phyloP scores from a whole-genome alignment of 1,139 yeast genomes.

The Saccharomyces hybrid region DNA sequence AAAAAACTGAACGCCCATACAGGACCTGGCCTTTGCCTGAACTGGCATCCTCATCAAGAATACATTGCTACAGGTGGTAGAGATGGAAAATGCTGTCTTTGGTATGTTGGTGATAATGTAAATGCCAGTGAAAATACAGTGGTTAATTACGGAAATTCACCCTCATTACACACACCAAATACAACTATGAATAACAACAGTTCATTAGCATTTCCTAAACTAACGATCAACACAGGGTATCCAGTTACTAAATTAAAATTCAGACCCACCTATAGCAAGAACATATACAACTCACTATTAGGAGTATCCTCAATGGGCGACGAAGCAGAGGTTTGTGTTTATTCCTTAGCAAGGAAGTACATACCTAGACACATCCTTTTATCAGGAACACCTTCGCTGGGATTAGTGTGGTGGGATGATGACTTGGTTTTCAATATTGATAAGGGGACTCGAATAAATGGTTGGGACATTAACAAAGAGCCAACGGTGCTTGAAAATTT shows the following conservation, averaged over 20 bases:
- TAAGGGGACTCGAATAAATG: constrained; percentile 27
- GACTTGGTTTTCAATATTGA: constrained; percentile 28
- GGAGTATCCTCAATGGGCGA: constrained; percentile 75
- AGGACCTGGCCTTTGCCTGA: constrained; percentile 81
- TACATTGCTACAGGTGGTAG: constrained; percentile 89
- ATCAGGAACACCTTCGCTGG: constrained; percentile 27
- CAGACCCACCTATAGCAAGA: constrained; percentile 37
- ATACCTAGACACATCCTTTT: constrained; percentile 56
- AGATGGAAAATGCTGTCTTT: constrained; percentile 45
- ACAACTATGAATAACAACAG: constrained; percentile 21
- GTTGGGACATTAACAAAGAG: constrained; percentile 29
- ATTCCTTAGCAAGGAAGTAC: constrained; percentile 64
- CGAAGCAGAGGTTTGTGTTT: constrained; percentile 66
- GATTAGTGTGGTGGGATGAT: constrained; percentile 33
- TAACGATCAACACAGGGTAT: constrained; percentile 67
- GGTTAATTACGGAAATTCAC: constrained; percentile 5
- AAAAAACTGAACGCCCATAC: constrained; percentile 80
- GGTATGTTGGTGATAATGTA: constrained; percentile 31
- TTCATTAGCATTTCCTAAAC: constrained; percentile 48
- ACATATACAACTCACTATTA: constrained; percentile 46
- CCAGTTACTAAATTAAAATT: constrained; percentile 49
- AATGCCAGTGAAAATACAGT: constrained; percentile 22
- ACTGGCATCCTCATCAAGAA: constrained; percentile 82
- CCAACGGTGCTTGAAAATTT: constrained; percentile 29
- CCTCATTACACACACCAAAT: constrained; percentile 5